Percentiles rank a stretch among this genome's conserved stretches.
These are phyloP conservation scores for Boletus rufocinnamomeus DNA, from an alignment of 768 basidiomycete species.

Conservation along the genomic window DNA sequence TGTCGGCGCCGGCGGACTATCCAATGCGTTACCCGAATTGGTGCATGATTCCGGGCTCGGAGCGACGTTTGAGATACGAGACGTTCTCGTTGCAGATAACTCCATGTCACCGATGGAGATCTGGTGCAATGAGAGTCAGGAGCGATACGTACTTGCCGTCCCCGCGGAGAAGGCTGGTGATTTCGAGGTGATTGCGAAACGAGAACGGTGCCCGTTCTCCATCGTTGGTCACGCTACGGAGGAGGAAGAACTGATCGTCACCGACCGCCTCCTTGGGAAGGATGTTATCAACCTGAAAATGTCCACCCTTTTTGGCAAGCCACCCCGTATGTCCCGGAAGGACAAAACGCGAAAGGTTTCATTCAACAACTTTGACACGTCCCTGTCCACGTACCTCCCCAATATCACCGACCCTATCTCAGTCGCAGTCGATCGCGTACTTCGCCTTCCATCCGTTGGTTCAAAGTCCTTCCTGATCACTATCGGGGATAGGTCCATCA, in stretches of 20 bases:
- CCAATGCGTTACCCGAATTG: slow-evolving; percentile 94
- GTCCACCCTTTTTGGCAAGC: slow-evolving; percentile 95
- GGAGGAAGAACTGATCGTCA: slow-evolving; percentile 83
- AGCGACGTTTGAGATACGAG: slow-evolving; percentile 89
- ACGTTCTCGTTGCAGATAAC: slow-evolving; percentile 87
- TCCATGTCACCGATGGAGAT: slow-evolving; percentile 99
- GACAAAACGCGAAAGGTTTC: slow-evolving; percentile 51
- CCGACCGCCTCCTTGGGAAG: slow-evolving; percentile 75
- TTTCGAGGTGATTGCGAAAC: slow-evolving; percentile 77
- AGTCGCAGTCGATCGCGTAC: slow-evolving; percentile 74
- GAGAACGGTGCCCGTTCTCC: slow-evolving; percentile 93
- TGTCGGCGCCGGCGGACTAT: slow-evolving; percentile 95
- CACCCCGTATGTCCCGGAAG: slow-evolving; percentile 84
- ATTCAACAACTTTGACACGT: slow-evolving; percentile 65
- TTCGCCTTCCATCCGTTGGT: slow-evolving; percentile 88
- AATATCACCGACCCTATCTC: slow-evolving; percentile 49
- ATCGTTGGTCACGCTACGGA: slow-evolving; percentile 86
- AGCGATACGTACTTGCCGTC: slow-evolving; percentile 94
- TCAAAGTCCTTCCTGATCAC: slow-evolving; percentile 99
- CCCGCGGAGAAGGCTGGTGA: slow-evolving; percentile 56
- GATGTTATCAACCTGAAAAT: slow-evolving; percentile 89
- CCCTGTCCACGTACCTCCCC: slow-evolving; percentile 69
- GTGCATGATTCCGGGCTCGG: slow-evolving; percentile 96
- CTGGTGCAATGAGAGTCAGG: slow-evolving; percentile 99
- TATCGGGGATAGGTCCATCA: slow-evolving; percentile 93